Evolutionary conservation across 176 grass and related monocot genomes (phyloP).

Genomic region (Eleusine coracana): DNA sequence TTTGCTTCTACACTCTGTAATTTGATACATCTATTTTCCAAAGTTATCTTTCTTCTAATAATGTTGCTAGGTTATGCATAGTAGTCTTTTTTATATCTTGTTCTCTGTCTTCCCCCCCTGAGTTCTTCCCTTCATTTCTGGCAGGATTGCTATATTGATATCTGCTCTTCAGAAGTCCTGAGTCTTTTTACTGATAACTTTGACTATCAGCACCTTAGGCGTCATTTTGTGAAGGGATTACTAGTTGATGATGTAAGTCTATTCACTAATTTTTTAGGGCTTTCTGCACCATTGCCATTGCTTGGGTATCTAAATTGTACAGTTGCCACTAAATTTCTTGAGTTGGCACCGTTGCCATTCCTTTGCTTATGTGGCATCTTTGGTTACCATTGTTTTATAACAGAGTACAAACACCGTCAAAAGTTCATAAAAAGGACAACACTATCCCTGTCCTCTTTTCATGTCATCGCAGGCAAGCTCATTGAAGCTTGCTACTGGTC

Average conservation of each 20-base stretch:
- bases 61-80: slow-evolving; percentile 2
- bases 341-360: too few relatives aligned
- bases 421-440: too few relatives aligned
- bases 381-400: too few relatives aligned
- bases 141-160: slow-evolving; percentile 98
- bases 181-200: slow-evolving; percentile 98
- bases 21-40: neutral
- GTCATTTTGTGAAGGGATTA: slow-evolving; percentile 97
- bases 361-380: too few relatives aligned
- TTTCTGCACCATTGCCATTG: too few relatives aligned
- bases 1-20: slow-evolving; percentile 41
- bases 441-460: too few relatives aligned
- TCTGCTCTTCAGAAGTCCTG: slow-evolving; percentile 93
- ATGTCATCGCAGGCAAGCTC: too few relatives aligned
- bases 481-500: too few relatives aligned
- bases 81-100: neutral
- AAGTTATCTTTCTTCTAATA: slow-evolving; percentile 11
- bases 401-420: too few relatives aligned
- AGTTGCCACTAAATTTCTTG: too few relatives aligned
- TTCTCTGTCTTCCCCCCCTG: neutral
- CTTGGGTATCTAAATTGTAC: too few relatives aligned
- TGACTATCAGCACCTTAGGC: slow-evolving; percentile 97
- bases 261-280: slow-evolving; percentile 2
- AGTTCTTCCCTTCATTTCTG: slow-evolving; percentile 13
- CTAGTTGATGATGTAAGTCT: slow-evolving; percentile 84